These are phyloP conservation scores for Candida dajiaensis DNA, from an alignment of 805 yeast species.

Conservation along the genomic window DNA sequence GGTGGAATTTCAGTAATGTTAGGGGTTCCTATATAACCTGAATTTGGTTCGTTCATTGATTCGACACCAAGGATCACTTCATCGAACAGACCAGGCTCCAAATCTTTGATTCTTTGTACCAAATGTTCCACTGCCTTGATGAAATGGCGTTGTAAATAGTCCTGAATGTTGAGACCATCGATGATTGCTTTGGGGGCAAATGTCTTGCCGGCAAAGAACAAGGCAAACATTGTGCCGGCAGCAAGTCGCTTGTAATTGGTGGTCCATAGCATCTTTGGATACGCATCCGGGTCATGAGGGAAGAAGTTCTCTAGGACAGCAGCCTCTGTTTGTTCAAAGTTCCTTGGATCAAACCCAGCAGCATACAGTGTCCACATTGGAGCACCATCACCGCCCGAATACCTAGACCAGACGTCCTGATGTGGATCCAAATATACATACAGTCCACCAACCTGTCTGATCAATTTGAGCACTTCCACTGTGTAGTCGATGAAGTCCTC, in stretches of 20 bases:
- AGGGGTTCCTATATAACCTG: slow-evolving; percentile 62
- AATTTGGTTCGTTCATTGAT: slow-evolving; percentile 78
- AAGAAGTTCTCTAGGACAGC: slow-evolving; percentile 66
- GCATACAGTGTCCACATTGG: slow-evolving; percentile 91
- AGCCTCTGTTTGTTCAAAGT: slow-evolving; percentile 70
- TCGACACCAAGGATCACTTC: slow-evolving; percentile 71
- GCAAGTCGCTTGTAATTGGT: slow-evolving; percentile 79
- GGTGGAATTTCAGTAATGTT: slow-evolving; percentile 52
- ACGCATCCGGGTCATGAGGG: slow-evolving; percentile 33
- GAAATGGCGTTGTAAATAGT: slow-evolving; percentile 63
- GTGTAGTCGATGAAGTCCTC: slow-evolving; percentile 69
- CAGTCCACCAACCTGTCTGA: slow-evolving; percentile 61
- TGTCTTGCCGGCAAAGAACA: slow-evolving; percentile 72
- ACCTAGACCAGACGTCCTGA: slow-evolving; percentile 92
- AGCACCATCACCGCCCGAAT: slow-evolving; percentile 87
- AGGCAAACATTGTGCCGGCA: slow-evolving; percentile 73
- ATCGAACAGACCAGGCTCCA: slow-evolving; percentile 40
- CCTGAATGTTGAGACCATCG: slow-evolving; percentile 72
- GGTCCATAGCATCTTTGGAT: slow-evolving; percentile 90
- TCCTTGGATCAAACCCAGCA: slow-evolving; percentile 77
- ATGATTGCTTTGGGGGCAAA: slow-evolving; percentile 74
- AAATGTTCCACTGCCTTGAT: slow-evolving; percentile 46
- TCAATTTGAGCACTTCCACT: slow-evolving; percentile 49
- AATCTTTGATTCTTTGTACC: slow-evolving; percentile 32
- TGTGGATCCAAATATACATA: slow-evolving; percentile 84